Percentiles rank a stretch among this genome's conserved stretches.
These are phyloP conservation scores for Heliocybe sulcata DNA, from an alignment of 1,284 basidiomycete species.

Conservation along the genomic window DNA sequence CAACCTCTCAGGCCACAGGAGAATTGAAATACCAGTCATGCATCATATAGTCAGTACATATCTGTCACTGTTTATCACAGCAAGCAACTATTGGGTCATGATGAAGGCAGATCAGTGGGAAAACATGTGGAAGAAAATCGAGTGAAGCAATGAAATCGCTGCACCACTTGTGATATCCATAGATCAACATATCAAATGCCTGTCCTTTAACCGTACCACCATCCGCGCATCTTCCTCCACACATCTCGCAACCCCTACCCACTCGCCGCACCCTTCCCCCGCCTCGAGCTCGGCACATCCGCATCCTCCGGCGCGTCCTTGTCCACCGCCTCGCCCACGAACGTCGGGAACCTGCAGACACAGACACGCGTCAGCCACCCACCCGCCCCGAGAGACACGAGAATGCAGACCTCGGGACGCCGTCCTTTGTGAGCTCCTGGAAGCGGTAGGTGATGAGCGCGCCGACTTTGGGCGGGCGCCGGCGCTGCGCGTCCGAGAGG, in stretches of 20 bases:
- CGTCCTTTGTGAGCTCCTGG: constrained; percentile 55
- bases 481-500: constrained; percentile 43
- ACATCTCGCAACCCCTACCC: background rate
- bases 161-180: no score
- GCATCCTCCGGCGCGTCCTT: constrained; percentile 49
- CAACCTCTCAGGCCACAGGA: no score
- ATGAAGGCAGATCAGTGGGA: no score
- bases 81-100: no score
- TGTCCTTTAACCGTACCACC: no score
- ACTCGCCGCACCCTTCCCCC: constrained; percentile 8
- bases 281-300: constrained; percentile 37
- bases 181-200: no score
- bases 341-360: constrained; percentile 50
- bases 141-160: no score
- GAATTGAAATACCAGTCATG: no score
- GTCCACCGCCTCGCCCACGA: constrained; percentile 46
- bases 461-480: constrained; percentile 49
- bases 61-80: no score
- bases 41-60: no score
- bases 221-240: no score
- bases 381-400: background rate
- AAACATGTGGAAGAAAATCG: no score
- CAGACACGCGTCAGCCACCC: background rate
- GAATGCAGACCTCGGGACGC: constrained; percentile 39
- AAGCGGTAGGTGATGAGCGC: constrained; percentile 58